phyloP scores from a whole-genome alignment of 176 grass and related monocot genomes.

The Alopecurus myosuroides region DNA sequence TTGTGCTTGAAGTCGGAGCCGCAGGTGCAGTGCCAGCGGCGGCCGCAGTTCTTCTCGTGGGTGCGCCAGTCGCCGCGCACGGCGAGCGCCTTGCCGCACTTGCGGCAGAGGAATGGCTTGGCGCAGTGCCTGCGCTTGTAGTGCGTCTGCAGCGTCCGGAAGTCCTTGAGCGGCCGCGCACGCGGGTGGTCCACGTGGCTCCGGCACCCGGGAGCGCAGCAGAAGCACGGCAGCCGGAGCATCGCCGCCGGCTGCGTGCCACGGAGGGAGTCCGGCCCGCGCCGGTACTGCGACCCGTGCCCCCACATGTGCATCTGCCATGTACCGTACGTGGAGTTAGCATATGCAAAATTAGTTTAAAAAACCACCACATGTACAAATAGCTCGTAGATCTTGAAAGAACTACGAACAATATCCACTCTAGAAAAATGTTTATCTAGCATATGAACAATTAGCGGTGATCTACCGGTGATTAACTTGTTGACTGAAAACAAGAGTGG shows the following conservation, averaged over 20 bases:
- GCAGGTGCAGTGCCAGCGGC: constrained; percentile 42
- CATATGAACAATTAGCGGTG: not conserved
- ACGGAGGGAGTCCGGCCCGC: constrained; percentile 48
- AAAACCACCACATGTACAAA: not conserved
- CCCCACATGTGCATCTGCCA: constrained; percentile 78
- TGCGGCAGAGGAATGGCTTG: constrained; percentile 64
- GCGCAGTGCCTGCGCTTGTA: constrained; percentile 57
- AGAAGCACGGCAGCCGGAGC: constrained; percentile 64
- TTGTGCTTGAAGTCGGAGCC: constrained; percentile 78
- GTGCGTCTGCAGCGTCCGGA: constrained; percentile 66
- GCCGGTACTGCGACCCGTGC: constrained; percentile 58
- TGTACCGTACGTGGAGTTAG: not conserved
- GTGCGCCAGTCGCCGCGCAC: constrained; percentile 96
- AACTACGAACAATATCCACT: not conserved
- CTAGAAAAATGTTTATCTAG: not conserved
- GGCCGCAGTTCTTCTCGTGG: constrained; percentile 93
- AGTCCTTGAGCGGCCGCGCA: constrained; percentile 59
- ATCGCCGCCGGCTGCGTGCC: constrained; percentile 64
- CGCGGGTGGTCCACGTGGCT: constrained; percentile 61
- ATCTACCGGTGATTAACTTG: not conserved
- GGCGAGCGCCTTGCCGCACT: constrained; percentile 68
- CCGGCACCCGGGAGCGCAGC: constrained; percentile 48
- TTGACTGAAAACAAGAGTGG: not conserved
- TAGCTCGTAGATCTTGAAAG: not conserved
- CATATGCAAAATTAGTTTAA: not conserved